Evolutionary conservation across 148 eudicot genomes (phyloP).

Genomic region (Vaccinium myrtillus): DNA sequence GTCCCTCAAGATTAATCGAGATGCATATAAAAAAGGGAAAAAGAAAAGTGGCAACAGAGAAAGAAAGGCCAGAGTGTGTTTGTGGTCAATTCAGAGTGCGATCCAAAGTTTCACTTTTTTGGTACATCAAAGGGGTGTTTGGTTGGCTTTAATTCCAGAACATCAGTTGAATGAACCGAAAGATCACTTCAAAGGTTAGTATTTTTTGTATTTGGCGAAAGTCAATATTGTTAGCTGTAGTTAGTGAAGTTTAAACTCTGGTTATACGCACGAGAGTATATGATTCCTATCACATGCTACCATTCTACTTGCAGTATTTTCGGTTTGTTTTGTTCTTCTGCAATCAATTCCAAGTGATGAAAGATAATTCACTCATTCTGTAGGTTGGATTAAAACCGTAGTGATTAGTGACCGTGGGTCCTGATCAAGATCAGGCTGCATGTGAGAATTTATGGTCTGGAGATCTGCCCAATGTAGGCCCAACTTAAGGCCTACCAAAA

Average conservation of each 20-base stretch:
- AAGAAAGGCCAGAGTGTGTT: neutral
- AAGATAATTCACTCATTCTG: neutral
- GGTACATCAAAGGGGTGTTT: neutral
- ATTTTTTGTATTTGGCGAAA: neutral
- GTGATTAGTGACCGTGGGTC: neutral
- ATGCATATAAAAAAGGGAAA: neutral
- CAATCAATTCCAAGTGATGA: no score
- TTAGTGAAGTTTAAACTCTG: no score
- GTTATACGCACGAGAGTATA: no score
- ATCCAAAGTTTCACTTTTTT: constrained; percentile 17
- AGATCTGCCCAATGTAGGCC: neutral
- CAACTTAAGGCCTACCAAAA: neutral
- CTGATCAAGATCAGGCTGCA: neutral
- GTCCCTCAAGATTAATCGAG: neutral
- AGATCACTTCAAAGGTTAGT: neutral
- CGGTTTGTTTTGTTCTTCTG: no score
- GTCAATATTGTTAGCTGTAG: no score
- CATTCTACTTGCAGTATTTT: no score
- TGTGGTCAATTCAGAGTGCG: neutral
- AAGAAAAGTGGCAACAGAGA: neutral
- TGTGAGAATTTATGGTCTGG: neutral
- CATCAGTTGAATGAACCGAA: neutral
- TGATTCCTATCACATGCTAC: no score
- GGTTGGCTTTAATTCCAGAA: constrained; percentile 4
- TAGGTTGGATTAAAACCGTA: neutral